A percentile compares a stretch with the other conserved stretches of the same genome.
Conservation (phyloP, 305 asterid genomes). For the Rubia peregrina region DNA sequence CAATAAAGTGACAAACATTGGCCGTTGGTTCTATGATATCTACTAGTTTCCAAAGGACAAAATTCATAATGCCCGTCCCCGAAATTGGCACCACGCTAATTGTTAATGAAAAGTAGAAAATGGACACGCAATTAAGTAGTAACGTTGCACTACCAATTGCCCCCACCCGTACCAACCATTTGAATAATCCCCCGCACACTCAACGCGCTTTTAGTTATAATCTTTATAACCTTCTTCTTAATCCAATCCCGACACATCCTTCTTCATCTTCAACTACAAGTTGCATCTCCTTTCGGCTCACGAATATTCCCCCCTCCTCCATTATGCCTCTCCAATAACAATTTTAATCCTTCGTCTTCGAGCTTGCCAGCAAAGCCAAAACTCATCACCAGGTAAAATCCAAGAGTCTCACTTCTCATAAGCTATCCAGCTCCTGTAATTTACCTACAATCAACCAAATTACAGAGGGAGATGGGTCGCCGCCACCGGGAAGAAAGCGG, state of each 20-base stretch:
- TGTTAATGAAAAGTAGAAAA: not conserved
- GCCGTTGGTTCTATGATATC: not conserved
- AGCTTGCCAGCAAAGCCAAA: not conserved
- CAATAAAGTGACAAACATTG: not conserved
- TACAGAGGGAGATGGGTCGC: not conserved
- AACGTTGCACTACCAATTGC: not conserved
- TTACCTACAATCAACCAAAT: no score
- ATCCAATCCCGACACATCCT: not conserved
- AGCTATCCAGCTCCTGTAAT: no score
- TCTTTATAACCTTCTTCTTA: not conserved
- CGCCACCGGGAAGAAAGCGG: constrained; percentile 20
- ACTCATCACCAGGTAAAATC: not conserved
- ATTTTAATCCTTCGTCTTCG: not conserved
- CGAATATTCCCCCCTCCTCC: constrained; percentile 15
- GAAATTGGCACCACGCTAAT: not conserved
- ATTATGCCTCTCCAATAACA: not conserved
- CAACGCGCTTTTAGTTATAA: not conserved
- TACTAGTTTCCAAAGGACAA: not conserved
- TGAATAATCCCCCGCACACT: not conserved
- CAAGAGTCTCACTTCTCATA: no score
- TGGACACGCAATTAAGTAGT: not conserved
- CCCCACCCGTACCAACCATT: not conserved
- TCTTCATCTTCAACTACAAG: not conserved
- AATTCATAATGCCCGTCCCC: not conserved
- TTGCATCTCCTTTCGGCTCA: not conserved